Evolutionary conservation across 75 land plant species (phyloP).

Genomic region (Isoetes taiwanensis): DNA sequence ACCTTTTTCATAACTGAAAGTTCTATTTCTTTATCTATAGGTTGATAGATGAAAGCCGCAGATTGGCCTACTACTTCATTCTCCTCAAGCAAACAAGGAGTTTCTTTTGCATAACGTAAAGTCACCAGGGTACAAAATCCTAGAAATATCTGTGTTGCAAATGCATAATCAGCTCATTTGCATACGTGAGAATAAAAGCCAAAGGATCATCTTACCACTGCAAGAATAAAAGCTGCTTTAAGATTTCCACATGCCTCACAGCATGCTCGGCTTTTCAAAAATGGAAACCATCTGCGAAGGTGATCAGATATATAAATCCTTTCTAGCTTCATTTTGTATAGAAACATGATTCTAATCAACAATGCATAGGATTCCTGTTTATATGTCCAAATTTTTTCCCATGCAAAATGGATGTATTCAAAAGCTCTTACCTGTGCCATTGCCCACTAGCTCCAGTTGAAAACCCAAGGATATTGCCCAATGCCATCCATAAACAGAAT

Average conservation of each 20-base stretch:
- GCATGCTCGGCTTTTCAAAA: constrained; percentile 66
- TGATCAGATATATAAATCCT: too few relatives aligned
- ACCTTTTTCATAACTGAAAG: constrained; percentile 20
- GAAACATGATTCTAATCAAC: too few relatives aligned
- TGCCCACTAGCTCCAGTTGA: constrained; percentile 87
- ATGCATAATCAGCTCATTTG: neutral
- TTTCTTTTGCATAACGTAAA: constrained; percentile 62
- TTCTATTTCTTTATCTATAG: neutral
- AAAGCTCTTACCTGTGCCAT: constrained; percentile 82
- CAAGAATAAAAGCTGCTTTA: constrained; percentile 93
- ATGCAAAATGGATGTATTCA: neutral
- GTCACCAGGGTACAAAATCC: constrained; percentile 64
- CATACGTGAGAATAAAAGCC: neutral
- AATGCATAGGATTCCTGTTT: too few relatives aligned
- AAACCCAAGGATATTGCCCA: constrained; percentile 91
- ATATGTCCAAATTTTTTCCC: too few relatives aligned
- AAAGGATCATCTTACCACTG: constrained; percentile 47
- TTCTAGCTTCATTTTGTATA: too few relatives aligned
- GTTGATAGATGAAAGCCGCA: neutral
- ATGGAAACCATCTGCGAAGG: constrained; percentile 69
- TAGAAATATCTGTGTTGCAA: constrained; percentile 51
- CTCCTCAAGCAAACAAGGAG: constrained; percentile 20
- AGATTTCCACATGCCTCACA: constrained; percentile 91
- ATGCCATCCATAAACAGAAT: constrained; percentile 93
- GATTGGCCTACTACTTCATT: neutral